These are phyloP conservation scores for Brettanomyces sp. DNA, from an alignment of 805 yeast species.

Conservation along the genomic window DNA sequence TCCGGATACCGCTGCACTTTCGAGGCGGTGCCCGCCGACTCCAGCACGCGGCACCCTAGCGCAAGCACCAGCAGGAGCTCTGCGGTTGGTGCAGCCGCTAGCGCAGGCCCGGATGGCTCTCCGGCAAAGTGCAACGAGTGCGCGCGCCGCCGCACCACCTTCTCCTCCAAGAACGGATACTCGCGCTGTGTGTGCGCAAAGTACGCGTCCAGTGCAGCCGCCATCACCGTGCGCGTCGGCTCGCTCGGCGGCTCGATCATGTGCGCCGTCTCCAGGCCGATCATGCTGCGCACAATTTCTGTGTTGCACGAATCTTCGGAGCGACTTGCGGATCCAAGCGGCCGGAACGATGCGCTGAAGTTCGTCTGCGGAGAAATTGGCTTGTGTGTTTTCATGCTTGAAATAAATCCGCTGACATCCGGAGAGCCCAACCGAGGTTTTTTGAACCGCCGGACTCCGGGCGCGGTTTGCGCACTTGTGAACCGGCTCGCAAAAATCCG, in stretches of 20 bases:
- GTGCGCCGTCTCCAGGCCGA: constrained; percentile 7
- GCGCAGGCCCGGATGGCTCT: constrained; percentile 11
- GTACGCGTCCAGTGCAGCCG: constrained; percentile 32
- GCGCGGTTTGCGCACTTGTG: too few relatives aligned
- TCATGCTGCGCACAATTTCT: not conserved
- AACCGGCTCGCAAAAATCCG: too few relatives aligned
- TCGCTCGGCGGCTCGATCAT: constrained; percentile 6
- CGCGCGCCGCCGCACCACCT: constrained; percentile 9
- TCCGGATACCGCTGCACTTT: not conserved
- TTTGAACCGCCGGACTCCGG: not conserved
- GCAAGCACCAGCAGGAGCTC: not conserved
- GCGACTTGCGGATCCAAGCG: not conserved
- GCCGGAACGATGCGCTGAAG: not conserved
- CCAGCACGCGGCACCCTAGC: constrained; percentile 1
- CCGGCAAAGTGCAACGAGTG: not conserved
- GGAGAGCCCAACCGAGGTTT: not conserved
- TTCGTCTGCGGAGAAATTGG: not conserved
- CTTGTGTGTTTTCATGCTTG: not conserved
- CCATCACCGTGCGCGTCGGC: constrained; percentile 16
- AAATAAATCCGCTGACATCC: too few relatives aligned
- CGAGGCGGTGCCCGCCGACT: not conserved
- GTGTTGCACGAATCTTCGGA: too few relatives aligned
- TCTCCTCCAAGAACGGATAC: constrained; percentile 34
- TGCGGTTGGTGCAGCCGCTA: constrained; percentile 19
- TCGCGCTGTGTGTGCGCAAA: constrained; percentile 36